Conservation (phyloP, 768 basidiomycete species). For the Cystobasidium tubakii region DNA sequence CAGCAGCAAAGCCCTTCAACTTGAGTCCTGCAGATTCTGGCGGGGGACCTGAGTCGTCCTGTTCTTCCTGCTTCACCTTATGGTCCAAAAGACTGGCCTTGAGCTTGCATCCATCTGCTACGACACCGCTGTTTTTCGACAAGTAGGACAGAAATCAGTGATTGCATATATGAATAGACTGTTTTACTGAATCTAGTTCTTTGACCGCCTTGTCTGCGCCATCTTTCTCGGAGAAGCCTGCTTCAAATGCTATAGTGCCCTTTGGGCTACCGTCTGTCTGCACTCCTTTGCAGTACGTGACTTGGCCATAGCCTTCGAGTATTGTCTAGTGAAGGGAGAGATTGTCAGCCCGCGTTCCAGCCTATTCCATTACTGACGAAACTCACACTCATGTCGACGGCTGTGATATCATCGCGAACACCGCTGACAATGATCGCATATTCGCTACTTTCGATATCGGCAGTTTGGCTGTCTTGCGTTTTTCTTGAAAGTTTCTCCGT, state of each 20-base stretch:
- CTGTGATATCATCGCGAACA: background rate
- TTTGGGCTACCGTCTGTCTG: background rate
- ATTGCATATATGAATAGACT: background rate
- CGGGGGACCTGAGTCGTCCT: background rate
- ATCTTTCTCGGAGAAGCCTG: background rate
- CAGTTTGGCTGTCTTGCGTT: background rate
- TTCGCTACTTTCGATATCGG: background rate
- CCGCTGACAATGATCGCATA: background rate
- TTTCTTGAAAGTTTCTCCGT: too few species aligned
- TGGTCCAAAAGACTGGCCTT: background rate
- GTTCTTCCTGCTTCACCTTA: background rate
- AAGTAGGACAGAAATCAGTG: background rate
- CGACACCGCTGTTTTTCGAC: background rate
- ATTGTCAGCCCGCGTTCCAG: background rate
- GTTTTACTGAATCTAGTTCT: constrained; percentile 15
- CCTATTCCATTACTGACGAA: background rate
- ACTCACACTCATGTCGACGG: background rate
- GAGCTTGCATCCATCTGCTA: constrained; percentile 24
- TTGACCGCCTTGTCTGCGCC: constrained; percentile 5
- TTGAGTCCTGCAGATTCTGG: background rate
- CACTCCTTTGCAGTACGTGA: background rate
- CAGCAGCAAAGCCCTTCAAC: background rate
- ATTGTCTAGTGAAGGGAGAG: background rate
- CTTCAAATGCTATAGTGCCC: constrained; percentile 20
- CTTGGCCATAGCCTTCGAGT: background rate